Conservation (phyloP, 2,329 filamentous ascomycete species). For the Plectosphaerella sp. region DNA sequence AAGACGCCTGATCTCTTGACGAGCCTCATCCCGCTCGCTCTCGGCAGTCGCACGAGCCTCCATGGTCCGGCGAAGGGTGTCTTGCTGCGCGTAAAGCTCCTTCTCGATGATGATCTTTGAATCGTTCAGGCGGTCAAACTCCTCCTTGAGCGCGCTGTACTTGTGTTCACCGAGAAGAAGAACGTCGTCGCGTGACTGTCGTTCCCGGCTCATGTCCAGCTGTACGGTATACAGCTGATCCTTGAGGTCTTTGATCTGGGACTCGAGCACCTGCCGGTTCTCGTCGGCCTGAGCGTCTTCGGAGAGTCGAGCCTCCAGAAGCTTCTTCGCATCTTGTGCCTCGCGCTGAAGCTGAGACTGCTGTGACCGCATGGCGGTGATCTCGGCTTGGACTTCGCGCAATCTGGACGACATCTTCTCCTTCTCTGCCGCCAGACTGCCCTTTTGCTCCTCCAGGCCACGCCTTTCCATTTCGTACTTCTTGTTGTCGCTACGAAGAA, state of each 20-base stretch:
- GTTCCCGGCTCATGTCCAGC: conserved; percentile 83
- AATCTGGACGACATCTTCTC: conserved; percentile 72
- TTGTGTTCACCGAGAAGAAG: conserved; percentile 88
- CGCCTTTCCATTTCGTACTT: conserved; percentile 78
- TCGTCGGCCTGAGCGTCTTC: conserved; percentile 83
- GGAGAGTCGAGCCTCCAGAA: conserved; percentile 83
- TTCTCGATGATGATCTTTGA: conserved; percentile 97
- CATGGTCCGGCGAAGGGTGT: conserved; percentile 79
- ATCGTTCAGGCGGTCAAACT: conserved; percentile 83
- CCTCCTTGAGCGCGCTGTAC: conserved; percentile 73
- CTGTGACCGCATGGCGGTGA: conserved; percentile 80
- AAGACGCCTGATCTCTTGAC: conserved; percentile 76
- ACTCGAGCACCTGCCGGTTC: conserved; percentile 76
- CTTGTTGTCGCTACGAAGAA: conserved; percentile 80
- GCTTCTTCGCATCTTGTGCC: conserved; percentile 77
- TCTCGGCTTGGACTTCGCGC: conserved; percentile 80
- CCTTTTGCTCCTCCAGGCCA: conserved; percentile 74
- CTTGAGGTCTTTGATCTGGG: conserved; percentile 85
- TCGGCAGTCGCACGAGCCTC: conserved; percentile 78
- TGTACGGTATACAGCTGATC: conserved; percentile 79
- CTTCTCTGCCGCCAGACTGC: conserved; percentile 66
- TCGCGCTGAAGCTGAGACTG: conserved; percentile 83
- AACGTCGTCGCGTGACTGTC: conserved; percentile 91
- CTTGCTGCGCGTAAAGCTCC: conserved; percentile 93
- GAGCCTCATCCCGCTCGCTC: conserved; percentile 83